Conservation (phyloP, 176 grass and related monocot genomes). For the Themeda triandra region DNA sequence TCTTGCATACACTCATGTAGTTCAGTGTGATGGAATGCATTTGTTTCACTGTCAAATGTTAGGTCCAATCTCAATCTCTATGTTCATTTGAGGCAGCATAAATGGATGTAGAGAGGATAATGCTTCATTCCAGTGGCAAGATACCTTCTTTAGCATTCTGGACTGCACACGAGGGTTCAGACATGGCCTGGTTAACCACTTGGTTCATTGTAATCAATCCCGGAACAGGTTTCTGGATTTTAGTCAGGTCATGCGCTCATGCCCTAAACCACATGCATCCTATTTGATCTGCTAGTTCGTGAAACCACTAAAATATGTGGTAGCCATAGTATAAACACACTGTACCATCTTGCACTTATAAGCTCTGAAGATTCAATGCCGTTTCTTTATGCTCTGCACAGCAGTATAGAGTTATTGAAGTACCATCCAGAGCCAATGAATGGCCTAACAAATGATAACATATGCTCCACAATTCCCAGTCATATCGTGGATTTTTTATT, state of each 20-base stretch:
- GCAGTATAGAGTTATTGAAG: background rate
- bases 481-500: background rate
- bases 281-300: background rate
- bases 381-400: background rate
- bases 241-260: too few relatives aligned
- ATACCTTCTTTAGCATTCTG: too few relatives aligned
- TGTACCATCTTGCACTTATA: background rate
- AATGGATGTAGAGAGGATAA: too few relatives aligned
- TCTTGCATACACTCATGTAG: too few relatives aligned
- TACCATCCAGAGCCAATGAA: conserved; percentile 9
- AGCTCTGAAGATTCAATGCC: conserved; percentile 3
- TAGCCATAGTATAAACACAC: background rate
- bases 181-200: too few relatives aligned
- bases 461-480: background rate
- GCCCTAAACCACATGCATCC: too few relatives aligned
- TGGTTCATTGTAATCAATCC: background rate
- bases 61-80: too few relatives aligned
- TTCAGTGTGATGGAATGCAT: too few relatives aligned
- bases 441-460: background rate
- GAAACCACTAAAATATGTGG: background rate
- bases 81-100: too few relatives aligned
- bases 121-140: too few relatives aligned
- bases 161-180: background rate
- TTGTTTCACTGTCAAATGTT: too few relatives aligned
- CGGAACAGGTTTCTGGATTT: too few relatives aligned